phyloP scores from a whole-genome alignment of 805 yeast species.

The Cyberlindnera euphorbiiphila region DNA sequence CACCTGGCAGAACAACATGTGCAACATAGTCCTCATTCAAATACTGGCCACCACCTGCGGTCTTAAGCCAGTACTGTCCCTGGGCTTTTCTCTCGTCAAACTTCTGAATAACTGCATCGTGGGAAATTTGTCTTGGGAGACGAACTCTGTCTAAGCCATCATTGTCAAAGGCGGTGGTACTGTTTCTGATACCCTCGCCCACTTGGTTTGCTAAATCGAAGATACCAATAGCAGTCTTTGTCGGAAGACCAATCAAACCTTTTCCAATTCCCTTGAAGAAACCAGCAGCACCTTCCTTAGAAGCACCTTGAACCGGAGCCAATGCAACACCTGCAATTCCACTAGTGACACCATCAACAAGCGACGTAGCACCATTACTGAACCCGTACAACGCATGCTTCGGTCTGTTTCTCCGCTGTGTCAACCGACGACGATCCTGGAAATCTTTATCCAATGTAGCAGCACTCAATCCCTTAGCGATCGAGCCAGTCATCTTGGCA shows the following conservation, averaged over 20 bases:
- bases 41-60: slow-evolving; percentile 75
- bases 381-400: slow-evolving; percentile 83
- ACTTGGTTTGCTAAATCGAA: slow-evolving; percentile 90
- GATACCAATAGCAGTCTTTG: slow-evolving; percentile 93
- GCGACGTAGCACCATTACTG: slow-evolving; percentile 81
- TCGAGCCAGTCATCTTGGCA: slow-evolving; percentile 87
- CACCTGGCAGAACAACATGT: slow-evolving; percentile 79
- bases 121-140: slow-evolving; percentile 71
- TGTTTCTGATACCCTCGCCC: slow-evolving; percentile 89
- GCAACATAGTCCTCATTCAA: slow-evolving; percentile 76
- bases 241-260: slow-evolving; percentile 93
- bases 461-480: slow-evolving; percentile 90
- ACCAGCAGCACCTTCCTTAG: slow-evolving; percentile 85
- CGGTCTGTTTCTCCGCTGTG: slow-evolving; percentile 73
- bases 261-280: slow-evolving; percentile 91
- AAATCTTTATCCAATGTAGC: slow-evolving; percentile 84
- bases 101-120: slow-evolving; percentile 70
- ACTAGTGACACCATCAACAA: slow-evolving; percentile 80
- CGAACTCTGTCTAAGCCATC: slow-evolving; percentile 76
- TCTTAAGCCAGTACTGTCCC: slow-evolving; percentile 90
- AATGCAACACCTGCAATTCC: slow-evolving; percentile 88
- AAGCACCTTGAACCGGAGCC: slow-evolving; percentile 88
- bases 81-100: slow-evolving; percentile 81
- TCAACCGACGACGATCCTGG: slow-evolving; percentile 75
- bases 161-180: slow-evolving; percentile 85